These are phyloP conservation scores for Mortierella hygrophila DNA, from an alignment of 192 early-diverging fungal species.

Conservation along the genomic window DNA sequence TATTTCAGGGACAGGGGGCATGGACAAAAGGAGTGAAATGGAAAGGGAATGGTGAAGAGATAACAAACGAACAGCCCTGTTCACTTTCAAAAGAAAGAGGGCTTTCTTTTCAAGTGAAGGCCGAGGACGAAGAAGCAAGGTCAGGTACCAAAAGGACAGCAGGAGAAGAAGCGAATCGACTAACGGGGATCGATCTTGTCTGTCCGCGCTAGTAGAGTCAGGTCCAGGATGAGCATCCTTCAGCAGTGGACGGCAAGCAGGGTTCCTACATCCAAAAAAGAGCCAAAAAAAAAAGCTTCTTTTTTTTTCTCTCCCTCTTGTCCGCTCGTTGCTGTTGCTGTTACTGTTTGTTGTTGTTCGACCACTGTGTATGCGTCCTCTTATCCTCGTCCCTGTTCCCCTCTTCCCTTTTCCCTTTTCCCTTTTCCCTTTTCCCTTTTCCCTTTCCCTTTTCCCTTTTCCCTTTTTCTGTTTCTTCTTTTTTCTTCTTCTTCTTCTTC, in stretches of 20 bases:
- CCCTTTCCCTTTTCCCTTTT: neutral
- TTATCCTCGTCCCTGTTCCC: neutral
- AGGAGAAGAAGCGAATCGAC: neutral
- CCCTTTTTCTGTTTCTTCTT: neutral
- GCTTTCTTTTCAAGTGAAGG: neutral
- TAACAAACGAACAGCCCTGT: neutral
- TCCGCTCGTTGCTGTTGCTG: neutral
- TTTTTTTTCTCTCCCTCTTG: neutral
- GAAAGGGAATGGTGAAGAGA: neutral
- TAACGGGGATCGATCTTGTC: neutral
- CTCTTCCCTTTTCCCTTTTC: constrained; percentile 10
- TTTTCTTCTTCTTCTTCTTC: constrained; percentile 1
- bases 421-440: neutral
- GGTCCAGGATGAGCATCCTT: neutral
- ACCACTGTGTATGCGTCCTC: neutral
- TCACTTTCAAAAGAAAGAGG: neutral
- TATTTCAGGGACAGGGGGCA: neutral
- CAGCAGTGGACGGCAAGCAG: neutral
- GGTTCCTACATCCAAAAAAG: neutral
- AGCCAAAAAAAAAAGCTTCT: constrained; percentile 8
- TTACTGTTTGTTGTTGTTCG: neutral
- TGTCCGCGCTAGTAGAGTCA: neutral
- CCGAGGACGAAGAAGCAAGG: neutral
- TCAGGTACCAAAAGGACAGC: too few relatives aligned
- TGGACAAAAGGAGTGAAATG: neutral